phyloP scores from a whole-genome alignment of 768 basidiomycete species.

The Pleurotus citrinopileatus region DNA sequence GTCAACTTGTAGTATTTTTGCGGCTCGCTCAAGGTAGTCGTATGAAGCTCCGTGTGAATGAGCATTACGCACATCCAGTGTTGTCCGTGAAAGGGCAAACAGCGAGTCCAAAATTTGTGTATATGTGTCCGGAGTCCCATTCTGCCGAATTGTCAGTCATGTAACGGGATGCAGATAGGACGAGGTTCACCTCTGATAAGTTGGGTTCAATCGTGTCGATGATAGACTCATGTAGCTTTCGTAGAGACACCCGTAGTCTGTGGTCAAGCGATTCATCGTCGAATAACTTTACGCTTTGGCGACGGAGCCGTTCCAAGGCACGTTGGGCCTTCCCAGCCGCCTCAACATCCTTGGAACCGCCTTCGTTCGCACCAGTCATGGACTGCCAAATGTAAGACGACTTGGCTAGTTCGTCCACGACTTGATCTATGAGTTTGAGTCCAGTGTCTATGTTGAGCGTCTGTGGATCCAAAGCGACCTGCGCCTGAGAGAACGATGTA shows the following conservation, averaged over 20 bases:
- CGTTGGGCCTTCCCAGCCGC: conserved; percentile 54
- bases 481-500: not conserved
- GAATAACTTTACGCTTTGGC: conserved; percentile 44
- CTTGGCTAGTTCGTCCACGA: not conserved
- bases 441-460: not conserved
- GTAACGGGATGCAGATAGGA: conserved; percentile 1
- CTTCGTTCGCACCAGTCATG: not conserved
- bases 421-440: not conserved
- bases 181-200: conserved; percentile 25
- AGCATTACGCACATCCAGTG: conserved; percentile 36
- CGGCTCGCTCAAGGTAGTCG: conserved; percentile 43
- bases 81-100: conserved; percentile 49
- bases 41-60: conserved; percentile 46
- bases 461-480: not conserved
- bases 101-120: conserved; percentile 52
- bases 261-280: conserved; percentile 26
- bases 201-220: conserved; percentile 26
- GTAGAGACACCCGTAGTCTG: conserved; percentile 12
- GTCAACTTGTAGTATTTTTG: conserved; percentile 25
- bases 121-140: conserved; percentile 23
- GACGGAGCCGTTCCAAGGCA: conserved; percentile 56
- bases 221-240: conserved; percentile 33
- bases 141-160: conserved; percentile 13
- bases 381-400: conserved; percentile 10
- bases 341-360: conserved; percentile 12